Percentiles rank a stretch among this genome's conserved stretches.
Conservation (phyloP, 2,329 filamentous ascomycete species). For the Aspergillus terreus region DNA sequence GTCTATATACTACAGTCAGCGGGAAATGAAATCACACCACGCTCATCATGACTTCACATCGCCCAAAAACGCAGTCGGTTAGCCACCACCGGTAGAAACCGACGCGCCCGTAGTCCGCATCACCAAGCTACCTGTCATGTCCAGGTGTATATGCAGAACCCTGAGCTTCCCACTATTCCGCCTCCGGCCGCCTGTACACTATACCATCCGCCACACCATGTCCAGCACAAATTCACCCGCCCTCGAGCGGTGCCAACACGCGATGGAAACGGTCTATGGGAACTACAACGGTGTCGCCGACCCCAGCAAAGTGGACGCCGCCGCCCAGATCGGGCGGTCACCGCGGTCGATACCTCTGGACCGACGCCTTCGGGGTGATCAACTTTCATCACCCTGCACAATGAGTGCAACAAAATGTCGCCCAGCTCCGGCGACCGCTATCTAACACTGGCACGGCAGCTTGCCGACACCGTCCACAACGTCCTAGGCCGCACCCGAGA, state of each 20-base stretch:
- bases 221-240: conserved; percentile 19
- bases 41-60: conserved; percentile 32
- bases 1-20: neutral
- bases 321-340: conserved; percentile 53
- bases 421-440: conserved; percentile 36
- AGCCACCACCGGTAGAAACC: neutral
- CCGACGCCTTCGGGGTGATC: conserved; percentile 58
- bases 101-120: neutral
- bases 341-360: conserved; percentile 59
- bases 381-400: conserved; percentile 56
- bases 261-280: conserved; percentile 41
- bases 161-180: no score
- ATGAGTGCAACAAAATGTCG: conserved; percentile 1
- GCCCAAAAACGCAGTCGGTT: neutral
- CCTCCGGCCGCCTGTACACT: neutral
- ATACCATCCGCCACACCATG: neutral
- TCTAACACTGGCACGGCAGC: conserved; percentile 46
- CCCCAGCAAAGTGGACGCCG: conserved; percentile 43
- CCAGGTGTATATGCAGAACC: no score
- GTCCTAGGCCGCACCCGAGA: conserved; percentile 53
- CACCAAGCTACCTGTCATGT: no score
- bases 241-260: conserved; percentile 29
- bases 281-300: conserved; percentile 28
- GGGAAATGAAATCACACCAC: conserved; percentile 18
- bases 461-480: conserved; percentile 52